These are phyloP conservation scores for Coprinopsis cinerea DNA, from an alignment of 768 basidiomycete species.

Conservation along the genomic window DNA sequence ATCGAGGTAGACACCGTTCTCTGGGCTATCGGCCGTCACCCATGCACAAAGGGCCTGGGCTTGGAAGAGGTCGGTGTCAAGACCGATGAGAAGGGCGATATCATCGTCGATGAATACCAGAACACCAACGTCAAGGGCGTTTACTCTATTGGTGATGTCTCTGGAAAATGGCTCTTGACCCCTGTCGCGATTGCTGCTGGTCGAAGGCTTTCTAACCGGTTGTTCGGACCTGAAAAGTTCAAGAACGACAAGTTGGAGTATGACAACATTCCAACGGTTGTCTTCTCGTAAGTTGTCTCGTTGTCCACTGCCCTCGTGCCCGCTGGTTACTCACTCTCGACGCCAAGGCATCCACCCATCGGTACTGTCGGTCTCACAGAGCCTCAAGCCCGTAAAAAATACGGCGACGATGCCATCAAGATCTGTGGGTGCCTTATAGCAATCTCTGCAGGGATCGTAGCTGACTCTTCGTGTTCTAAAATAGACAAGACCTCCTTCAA, in stretches of 20 bases:
- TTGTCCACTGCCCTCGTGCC: conserved; percentile 3
- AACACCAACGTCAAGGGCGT: conserved; percentile 66
- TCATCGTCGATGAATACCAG: conserved; percentile 90
- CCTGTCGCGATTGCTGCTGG: conserved; percentile 98
- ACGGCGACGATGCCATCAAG: conserved; percentile 82
- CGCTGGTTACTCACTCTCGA: conserved; percentile 5
- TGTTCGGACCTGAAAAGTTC: conserved; percentile 84
- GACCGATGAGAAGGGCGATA: conserved; percentile 71
- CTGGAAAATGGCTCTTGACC: conserved; percentile 88
- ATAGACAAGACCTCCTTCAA: conserved; percentile 77
- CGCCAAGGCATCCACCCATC: conserved; percentile 80
- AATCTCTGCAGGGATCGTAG: background rate
- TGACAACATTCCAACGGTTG: conserved; percentile 88
- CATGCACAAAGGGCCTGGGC: conserved; percentile 74
- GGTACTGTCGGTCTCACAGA: conserved; percentile 96
- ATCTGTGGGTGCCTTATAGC: conserved; percentile 60
- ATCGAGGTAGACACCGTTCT: conserved; percentile 83
- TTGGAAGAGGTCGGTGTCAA: conserved; percentile 74
- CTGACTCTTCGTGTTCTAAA: background rate
- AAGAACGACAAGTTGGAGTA: conserved; percentile 87
- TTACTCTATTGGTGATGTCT: conserved; percentile 86
- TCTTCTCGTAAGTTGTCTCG: conserved; percentile 76
- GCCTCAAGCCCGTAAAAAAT: conserved; percentile 80
- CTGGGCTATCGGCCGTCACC: conserved; percentile 91
- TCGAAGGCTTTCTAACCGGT: conserved; percentile 77